Base-by-base conservation (phyloP, 2,329 filamentous ascomycete species). In the Verticillium nubilum region DNA sequence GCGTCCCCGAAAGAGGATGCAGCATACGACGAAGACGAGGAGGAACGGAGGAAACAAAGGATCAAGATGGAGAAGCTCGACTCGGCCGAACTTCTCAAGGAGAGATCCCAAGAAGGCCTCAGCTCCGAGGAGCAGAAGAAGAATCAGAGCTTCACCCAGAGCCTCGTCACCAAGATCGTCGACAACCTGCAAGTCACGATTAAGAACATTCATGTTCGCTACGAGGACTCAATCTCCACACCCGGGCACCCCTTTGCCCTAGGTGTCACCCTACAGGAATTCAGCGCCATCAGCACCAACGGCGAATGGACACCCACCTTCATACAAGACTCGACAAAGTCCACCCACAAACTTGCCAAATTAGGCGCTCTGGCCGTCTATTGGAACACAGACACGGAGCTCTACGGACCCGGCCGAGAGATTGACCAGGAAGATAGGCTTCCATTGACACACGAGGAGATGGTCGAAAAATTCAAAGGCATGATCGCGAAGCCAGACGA, bases 11-110 rank as follows among this genome's bases (percentile, higher is more conserved):
- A 95, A 74, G 93, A 97, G 74, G 94, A 99, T 76, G 88, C 92
- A 27, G 90, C 93, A 68, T 98, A 96, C 73, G 88, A 99, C 66
- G 87, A 93, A 60, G 91, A 94, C 12, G 95, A 99, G 70, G 95
- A 99, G 74, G 91, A 94, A 66, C 85, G 86, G 57, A 84, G 95
- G 70, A 87, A 86, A 62, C 92, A 97, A 71, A 84, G 89, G n/a
- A 84, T 99, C 69, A 99, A 99, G 79, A 96, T 99, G 86, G 95
- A 99, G 76, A 97, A 97, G 76, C 84, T 99, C 6, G 95, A 99
- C 73, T 96, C 92, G 66, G 95, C 95, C 1, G 95, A 99, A 76
- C 78, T 99, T 64, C 78, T 99, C 64, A 96, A 96, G 73, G 94
- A 98, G 70, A 86, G 90, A 57, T 96, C 90, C 62, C 87, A 89